Percentiles rank a stretch among this genome's conserved stretches.
These are phyloP conservation scores for Capsella rubella DNA, from an alignment of 441 rosid species.

Conservation along the genomic window DNA sequence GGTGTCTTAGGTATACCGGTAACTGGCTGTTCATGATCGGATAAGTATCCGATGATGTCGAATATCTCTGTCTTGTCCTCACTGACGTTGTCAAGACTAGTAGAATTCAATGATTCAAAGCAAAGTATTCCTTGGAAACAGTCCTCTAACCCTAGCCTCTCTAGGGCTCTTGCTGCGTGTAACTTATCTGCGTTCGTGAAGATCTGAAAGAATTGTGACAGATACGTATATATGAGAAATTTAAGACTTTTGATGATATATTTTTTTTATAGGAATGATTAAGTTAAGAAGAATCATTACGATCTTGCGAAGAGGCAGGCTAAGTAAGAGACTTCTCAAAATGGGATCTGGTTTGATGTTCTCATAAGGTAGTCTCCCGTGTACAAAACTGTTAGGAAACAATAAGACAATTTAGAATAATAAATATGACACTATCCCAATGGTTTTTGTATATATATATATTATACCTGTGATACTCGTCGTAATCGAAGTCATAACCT, in stretches of 20 bases:
- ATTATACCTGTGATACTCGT: slow-evolving; percentile 78
- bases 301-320: slow-evolving; percentile 76
- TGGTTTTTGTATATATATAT: not conserved
- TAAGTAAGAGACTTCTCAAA: slow-evolving; percentile 66
- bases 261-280: not conserved
- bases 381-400: slow-evolving; percentile 61
- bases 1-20: slow-evolving; percentile 70
- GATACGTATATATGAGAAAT: not conserved
- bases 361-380: slow-evolving; percentile 83
- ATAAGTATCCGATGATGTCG: slow-evolving; percentile 60
- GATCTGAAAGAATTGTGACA: slow-evolving; percentile 52
- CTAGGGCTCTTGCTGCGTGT: slow-evolving; percentile 71
- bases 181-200: slow-evolving; percentile 86
- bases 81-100: slow-evolving; percentile 44
- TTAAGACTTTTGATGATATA: not conserved
- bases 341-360: slow-evolving; percentile 85
- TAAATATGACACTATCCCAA: not conserved
- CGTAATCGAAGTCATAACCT: slow-evolving; percentile 85
- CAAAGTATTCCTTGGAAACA: slow-evolving; percentile 89
- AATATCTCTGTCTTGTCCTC: slow-evolving; percentile 61
- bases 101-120: slow-evolving; percentile 83
- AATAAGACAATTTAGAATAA: not conserved
- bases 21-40: slow-evolving; percentile 43
- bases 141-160: slow-evolving; percentile 79
- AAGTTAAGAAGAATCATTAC: slow-evolving; percentile 38